Percentiles rank a stretch among this genome's conserved stretches.
Conservation (phyloP, 805 yeast species). For the Candida cerambycidarum region DNA sequence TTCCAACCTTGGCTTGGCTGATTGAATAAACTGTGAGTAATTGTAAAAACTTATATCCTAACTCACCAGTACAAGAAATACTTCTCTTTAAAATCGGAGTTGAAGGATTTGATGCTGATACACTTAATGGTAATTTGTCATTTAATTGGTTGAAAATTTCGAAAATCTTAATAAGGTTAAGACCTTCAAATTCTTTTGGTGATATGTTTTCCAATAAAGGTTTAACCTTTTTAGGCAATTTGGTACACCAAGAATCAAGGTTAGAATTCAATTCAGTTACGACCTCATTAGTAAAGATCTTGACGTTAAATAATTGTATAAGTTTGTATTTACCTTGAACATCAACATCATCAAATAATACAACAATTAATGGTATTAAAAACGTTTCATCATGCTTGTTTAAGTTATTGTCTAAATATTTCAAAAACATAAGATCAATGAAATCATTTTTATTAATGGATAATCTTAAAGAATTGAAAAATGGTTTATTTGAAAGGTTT, state of each 20-base stretch:
- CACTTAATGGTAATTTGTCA: slow-evolving; percentile 43
- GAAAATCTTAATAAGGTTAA: slow-evolving; percentile 30
- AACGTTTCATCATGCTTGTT: slow-evolving; percentile 40
- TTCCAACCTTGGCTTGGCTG: slow-evolving; percentile 30
- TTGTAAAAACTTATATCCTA: slow-evolving; percentile 34
- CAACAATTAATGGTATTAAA: slow-evolving; percentile 35
- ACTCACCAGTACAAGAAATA: slow-evolving; percentile 29
- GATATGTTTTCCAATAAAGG: slow-evolving; percentile 22
- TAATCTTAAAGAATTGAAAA: slow-evolving; percentile 22
- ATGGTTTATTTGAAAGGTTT: slow-evolving; percentile 27
- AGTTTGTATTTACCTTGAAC: slow-evolving; percentile 28
- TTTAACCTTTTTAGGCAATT: slow-evolving; percentile 21
- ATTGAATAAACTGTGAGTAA: slow-evolving; percentile 33
- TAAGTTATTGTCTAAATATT: slow-evolving; percentile 37
- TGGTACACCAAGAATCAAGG: slow-evolving; percentile 28
- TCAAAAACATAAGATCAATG: slow-evolving; percentile 33
- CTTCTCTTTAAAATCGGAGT: slow-evolving; percentile 31
- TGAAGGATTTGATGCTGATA: slow-evolving; percentile 38
- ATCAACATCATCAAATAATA: slow-evolving; percentile 27
- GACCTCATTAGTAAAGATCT: slow-evolving; percentile 29
- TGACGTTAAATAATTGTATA: slow-evolving; percentile 33
- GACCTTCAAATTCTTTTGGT: slow-evolving; percentile 32
- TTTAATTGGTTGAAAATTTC: slow-evolving; percentile 38
- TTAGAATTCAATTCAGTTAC: slow-evolving; percentile 24
- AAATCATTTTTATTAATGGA: slow-evolving; percentile 24